These are phyloP conservation scores for Hanseniaspora lachancei DNA, from an alignment of 805 yeast genomes.

Conservation along the genomic window DNA sequence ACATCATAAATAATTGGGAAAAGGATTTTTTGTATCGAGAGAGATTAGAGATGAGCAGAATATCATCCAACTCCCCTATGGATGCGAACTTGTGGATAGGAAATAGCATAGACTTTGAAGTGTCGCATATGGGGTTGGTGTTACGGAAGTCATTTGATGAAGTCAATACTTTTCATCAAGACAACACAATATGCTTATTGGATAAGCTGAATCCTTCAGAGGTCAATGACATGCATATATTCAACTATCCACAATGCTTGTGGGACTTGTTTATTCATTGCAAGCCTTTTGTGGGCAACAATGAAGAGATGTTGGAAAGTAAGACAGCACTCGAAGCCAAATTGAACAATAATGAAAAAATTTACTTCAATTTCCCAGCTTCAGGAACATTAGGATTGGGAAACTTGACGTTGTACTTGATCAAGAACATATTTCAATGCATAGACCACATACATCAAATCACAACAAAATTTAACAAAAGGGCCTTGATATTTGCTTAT, in stretches of 20 bases:
- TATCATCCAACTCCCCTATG: conserved; percentile 67
- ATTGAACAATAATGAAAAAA: conserved; percentile 6
- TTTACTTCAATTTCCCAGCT: conserved; percentile 56
- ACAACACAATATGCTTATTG: conserved; percentile 15
- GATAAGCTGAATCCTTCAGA: conserved; percentile 19
- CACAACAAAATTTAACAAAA: conserved; percentile 21
- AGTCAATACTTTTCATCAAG: conserved; percentile 4
- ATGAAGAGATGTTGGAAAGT: conserved; percentile 40
- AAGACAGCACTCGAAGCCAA: background rate
- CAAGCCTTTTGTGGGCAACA: conserved; percentile 36
- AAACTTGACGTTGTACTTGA: conserved; percentile 49
- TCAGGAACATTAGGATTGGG: conserved; percentile 75
- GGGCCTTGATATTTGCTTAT: conserved; percentile 56
- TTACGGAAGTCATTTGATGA: conserved; percentile 12
- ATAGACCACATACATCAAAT: conserved; percentile 43
- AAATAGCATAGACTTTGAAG: conserved; percentile 59
- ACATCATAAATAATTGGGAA: conserved; percentile 48
- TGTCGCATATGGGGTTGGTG: conserved; percentile 18
- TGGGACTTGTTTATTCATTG: conserved; percentile 11
- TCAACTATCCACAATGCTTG: conserved; percentile 39
- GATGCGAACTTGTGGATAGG: conserved; percentile 61
- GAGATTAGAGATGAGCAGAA: conserved; percentile 65
- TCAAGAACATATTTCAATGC: conserved; percentile 45
- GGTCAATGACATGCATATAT: conserved; percentile 24
- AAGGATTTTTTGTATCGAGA: conserved; percentile 58